These are phyloP conservation scores for Nicotiana otophora DNA, from an alignment of 257 asterid species.

Conservation along the genomic window DNA sequence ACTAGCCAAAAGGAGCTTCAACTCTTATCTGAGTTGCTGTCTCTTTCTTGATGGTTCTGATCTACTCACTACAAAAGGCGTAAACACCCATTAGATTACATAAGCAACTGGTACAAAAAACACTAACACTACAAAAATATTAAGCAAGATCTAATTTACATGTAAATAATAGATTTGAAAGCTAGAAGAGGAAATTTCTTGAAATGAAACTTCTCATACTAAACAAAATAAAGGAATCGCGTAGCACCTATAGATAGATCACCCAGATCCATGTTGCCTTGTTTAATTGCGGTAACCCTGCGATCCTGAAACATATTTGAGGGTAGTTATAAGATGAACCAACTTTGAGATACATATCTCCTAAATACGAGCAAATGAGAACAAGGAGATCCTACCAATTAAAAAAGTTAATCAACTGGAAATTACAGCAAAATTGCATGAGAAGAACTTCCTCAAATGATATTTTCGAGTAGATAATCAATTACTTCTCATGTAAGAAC, in stretches of 20 bases:
- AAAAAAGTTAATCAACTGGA: not conserved
- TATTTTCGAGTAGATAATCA: not conserved
- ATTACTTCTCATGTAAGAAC: not conserved
- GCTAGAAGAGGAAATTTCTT: not conserved
- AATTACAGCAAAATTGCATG: not conserved
- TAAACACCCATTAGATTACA: slow-evolving; percentile 7
- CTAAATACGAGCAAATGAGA: not conserved
- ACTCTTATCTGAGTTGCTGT: slow-evolving; percentile 12
- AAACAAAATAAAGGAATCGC: not conserved
- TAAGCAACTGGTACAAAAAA: not conserved
- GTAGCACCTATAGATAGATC: not conserved
- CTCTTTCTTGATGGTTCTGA: slow-evolving; percentile 31
- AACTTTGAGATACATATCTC: not conserved
- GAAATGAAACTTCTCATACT: not conserved
- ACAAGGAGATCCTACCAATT: not conserved
- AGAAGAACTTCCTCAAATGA: not conserved
- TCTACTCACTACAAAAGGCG: slow-evolving; percentile 22
- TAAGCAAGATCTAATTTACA: not conserved
- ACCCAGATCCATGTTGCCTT: not conserved
- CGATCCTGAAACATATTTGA: slow-evolving; percentile 5
- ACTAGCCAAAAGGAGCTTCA: not conserved
- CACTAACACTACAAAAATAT: not conserved
- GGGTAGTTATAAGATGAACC: not conserved
- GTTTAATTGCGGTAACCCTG: not conserved
- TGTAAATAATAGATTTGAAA: not conserved